Conservation (phyloP, 2,329 filamentous ascomycete genomes). For the Dendryphion nanum region DNA sequence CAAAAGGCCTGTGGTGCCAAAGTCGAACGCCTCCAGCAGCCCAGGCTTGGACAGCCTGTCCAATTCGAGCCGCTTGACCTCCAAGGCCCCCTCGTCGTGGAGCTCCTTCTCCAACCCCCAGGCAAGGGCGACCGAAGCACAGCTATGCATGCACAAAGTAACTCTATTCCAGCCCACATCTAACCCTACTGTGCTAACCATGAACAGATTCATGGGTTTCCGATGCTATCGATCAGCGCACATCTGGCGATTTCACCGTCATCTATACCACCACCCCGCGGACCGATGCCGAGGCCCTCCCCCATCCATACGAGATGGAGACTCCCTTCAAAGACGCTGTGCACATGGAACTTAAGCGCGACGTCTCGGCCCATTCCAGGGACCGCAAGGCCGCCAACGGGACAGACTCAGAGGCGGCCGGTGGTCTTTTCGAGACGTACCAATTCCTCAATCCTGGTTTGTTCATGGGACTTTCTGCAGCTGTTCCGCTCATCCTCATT, state of each 20-base stretch:
- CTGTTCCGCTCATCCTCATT: conserved; percentile 71
- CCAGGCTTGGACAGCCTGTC: no score
- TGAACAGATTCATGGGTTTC: no score
- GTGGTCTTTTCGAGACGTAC: conserved; percentile 79
- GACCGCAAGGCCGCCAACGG: not conserved
- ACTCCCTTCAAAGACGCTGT: conserved; percentile 60
- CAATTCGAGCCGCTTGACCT: no score
- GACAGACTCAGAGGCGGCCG: conserved; percentile 8
- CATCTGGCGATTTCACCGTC: conserved; percentile 67
- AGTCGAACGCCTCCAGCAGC: no score
- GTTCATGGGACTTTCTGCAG: conserved; percentile 78
- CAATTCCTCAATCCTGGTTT: conserved; percentile 90
- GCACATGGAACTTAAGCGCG: conserved; percentile 71
- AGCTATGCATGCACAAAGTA: no score
- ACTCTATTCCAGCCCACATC: no score
- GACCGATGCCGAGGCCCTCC: conserved; percentile 24
- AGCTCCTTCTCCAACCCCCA: no score
- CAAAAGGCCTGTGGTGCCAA: conserved; percentile 49
- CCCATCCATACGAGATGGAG: conserved; percentile 60
- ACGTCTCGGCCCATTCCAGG: conserved; percentile 34
- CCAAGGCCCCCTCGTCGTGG: no score
- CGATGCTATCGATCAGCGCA: no score
- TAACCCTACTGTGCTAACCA: no score
- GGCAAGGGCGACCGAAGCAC: no score
- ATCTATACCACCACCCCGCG: conserved; percentile 69